Evolutionary conservation across 495 filamentous ascomycete genomes (phyloP).

Genomic region (Penicillium soppii): DNA sequence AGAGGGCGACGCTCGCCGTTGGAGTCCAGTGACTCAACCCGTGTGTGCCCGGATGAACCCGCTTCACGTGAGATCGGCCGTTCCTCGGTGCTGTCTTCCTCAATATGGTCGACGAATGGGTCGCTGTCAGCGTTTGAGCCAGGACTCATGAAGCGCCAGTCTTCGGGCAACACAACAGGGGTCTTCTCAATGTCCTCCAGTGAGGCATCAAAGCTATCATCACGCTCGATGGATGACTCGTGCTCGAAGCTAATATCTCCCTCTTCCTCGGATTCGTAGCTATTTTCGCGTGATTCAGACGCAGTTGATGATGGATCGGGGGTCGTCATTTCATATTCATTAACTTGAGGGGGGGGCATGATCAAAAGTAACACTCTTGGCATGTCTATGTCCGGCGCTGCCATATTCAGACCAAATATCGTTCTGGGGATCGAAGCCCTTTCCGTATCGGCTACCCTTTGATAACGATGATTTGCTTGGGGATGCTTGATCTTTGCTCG

Average conservation of each 20-base stretch:
- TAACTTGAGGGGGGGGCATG: conserved; percentile 87
- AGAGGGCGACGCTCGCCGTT: conserved; percentile 73
- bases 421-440: conserved; percentile 67
- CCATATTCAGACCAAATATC: conserved; percentile 66
- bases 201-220: conserved; percentile 91
- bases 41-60: conserved; percentile 34
- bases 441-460: conserved; percentile 65
- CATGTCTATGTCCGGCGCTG: conserved; percentile 68
- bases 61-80: conserved; percentile 41
- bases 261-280: conserved; percentile 82
- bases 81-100: conserved; percentile 56
- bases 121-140: conserved; percentile 62
- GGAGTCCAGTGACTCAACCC: conserved; percentile 66
- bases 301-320: conserved; percentile 88
- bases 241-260: conserved; percentile 70
- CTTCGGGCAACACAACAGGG: conserved; percentile 91
- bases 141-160: conserved; percentile 84
- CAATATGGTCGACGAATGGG: conserved; percentile 62
- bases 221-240: conserved; percentile 64
- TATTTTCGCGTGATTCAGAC: conserved; percentile 83
- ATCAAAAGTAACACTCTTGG: conserved; percentile 96
- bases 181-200: conserved; percentile 96
- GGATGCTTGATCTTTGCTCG: conserved; percentile 71
- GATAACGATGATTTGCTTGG: conserved; percentile 85
- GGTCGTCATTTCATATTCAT: conserved; percentile 97